Evolutionary conservation across 345 rosid genomes (phyloP).

Genomic region (Triadica sebifera): DNA sequence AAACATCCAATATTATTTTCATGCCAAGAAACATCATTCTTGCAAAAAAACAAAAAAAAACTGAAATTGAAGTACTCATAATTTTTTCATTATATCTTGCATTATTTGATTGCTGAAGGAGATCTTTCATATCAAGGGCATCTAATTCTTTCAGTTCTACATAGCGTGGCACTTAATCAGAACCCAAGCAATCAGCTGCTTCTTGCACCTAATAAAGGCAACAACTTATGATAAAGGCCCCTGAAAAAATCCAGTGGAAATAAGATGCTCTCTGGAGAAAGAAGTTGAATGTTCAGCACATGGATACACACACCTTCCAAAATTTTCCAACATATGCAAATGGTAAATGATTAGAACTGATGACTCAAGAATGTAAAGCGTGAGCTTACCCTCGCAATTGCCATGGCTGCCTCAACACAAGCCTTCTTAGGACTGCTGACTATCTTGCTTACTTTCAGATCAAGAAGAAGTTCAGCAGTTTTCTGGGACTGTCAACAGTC

Average conservation of each 20-base stretch:
- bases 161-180: slow-evolving; percentile 69
- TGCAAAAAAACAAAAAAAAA: too few relatives aligned
- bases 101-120: slow-evolving; percentile 48
- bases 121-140: slow-evolving; percentile 49
- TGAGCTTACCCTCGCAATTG: slow-evolving; percentile 57
- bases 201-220: slow-evolving; percentile 68
- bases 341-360: not conserved
- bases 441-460: slow-evolving; percentile 59
- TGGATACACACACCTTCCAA: too few relatives aligned
- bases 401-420: slow-evolving; percentile 55
- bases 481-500: slow-evolving; percentile 70
- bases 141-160: slow-evolving; percentile 56
- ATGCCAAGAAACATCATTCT: too few relatives aligned
- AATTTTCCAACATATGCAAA: not conserved
- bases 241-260: too few relatives aligned
- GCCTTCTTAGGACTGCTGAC: slow-evolving; percentile 57
- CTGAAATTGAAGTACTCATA: not conserved
- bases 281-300: too few relatives aligned
- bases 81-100: slow-evolving; percentile 33
- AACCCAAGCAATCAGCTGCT: slow-evolving; percentile 90
- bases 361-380: slow-evolving; percentile 2
- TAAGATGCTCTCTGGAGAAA: too few relatives aligned
- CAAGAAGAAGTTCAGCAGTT: slow-evolving; percentile 89
- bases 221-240: not conserved
- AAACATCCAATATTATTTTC: too few relatives aligned